Evolutionary conservation across 345 rosid species (phyloP).

Genomic region (Nephelium lappaceum): DNA sequence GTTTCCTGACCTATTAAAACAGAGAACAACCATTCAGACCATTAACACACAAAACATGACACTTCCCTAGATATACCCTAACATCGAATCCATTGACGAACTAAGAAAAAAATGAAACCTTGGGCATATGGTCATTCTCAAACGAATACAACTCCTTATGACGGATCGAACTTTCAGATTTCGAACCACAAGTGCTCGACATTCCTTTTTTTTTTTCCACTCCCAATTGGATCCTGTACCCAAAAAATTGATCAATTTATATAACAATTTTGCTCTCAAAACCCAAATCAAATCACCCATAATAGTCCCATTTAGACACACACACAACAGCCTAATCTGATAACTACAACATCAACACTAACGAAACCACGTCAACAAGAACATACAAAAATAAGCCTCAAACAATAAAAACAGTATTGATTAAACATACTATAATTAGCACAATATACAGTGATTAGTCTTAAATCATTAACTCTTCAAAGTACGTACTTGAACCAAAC

Average conservation of each 20-base stretch:
- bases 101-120: slow-evolving; percentile 21
- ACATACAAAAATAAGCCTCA: not conserved
- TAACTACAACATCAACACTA: not conserved
- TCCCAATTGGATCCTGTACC: slow-evolving; percentile 21
- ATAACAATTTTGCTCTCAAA: not conserved
- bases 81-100: not conserved
- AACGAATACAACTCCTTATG: slow-evolving; percentile 9
- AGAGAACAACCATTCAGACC: not conserved
- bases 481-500: not conserved
- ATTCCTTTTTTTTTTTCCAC: not conserved
- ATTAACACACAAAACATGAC: not conserved
- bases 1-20: slow-evolving; percentile 63
- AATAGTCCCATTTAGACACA: not conserved
- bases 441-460: not conserved
- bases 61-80: no score
- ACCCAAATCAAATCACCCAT: not conserved
- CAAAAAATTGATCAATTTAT: not conserved
- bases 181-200: slow-evolving; percentile 3
- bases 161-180: slow-evolving; percentile 4
- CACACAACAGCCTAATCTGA: not conserved
- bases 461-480: not conserved
- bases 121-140: slow-evolving; percentile 28
- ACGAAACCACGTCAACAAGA: not conserved
- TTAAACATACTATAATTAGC: not conserved
- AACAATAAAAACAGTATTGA: not conserved